These are phyloP conservation scores for Acanthochlamys bracteata DNA, from an alignment of 106 monocot genomes.

Conservation along the genomic window DNA sequence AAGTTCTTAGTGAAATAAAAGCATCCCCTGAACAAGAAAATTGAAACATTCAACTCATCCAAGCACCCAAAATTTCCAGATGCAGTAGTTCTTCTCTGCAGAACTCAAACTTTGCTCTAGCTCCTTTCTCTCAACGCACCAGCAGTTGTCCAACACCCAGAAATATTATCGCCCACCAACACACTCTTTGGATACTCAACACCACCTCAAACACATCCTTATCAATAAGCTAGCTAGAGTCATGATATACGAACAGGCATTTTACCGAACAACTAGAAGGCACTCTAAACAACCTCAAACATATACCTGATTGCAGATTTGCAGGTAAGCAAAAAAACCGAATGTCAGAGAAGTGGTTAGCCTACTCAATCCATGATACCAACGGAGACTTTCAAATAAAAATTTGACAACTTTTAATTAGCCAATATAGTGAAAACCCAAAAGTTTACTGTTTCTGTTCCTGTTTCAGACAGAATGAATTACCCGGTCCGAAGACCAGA, in stretches of 20 bases:
- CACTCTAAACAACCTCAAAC: neutral
- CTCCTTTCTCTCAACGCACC: slow-evolving; percentile 78
- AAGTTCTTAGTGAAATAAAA: slow-evolving; percentile 37
- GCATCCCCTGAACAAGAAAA: slow-evolving; percentile 91
- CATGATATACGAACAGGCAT: slow-evolving; percentile 2
- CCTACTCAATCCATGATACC: slow-evolving; percentile 42
- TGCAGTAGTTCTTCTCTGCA: slow-evolving; percentile 51
- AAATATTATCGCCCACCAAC: slow-evolving; percentile 44
- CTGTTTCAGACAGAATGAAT: neutral
- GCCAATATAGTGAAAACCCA: no score
- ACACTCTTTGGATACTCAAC: slow-evolving; percentile 40
- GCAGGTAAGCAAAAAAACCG: slow-evolving; percentile 63
- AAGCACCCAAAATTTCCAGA: slow-evolving; percentile 83
- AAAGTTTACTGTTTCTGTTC: no score
- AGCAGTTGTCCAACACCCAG: slow-evolving; percentile 88
- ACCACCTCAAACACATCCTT: neutral
- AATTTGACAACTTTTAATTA: neutral
- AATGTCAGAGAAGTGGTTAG: slow-evolving; percentile 68
- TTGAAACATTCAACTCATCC: slow-evolving; percentile 57
- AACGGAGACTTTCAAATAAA: slow-evolving; percentile 30
- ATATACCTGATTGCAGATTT: slow-evolving; percentile 45
- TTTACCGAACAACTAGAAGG: slow-evolving; percentile 10
- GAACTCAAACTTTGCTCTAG: slow-evolving; percentile 46
- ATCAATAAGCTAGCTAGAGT: neutral
- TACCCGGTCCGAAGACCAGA: slow-evolving; percentile 81